These are phyloP conservation scores for Tetrahymena borealis DNA, from an alignment of 73 alveolate species.

Conservation along the genomic window DNA sequence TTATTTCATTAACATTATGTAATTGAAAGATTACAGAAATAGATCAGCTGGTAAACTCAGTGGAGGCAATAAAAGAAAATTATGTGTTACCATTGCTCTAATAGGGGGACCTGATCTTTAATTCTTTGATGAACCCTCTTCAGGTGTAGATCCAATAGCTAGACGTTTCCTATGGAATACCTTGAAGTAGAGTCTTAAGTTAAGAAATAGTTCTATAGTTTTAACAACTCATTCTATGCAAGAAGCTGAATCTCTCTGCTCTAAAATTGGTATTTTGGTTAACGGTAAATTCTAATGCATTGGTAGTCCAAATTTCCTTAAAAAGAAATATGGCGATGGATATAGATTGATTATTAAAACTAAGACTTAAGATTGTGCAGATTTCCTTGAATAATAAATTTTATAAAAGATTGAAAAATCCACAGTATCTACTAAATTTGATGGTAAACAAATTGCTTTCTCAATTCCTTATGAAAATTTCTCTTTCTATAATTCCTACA, in stretches of 20 bases:
- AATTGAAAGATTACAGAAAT: conserved; percentile 52
- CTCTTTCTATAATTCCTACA: background rate
- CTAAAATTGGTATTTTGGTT: conserved; percentile 66
- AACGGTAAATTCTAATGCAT: conserved; percentile 74
- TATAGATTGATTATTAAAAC: conserved; percentile 67
- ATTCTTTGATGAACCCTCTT: conserved; percentile 91
- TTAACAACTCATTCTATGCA: conserved; percentile 94
- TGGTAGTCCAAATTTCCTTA: conserved; percentile 69
- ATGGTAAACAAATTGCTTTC: background rate
- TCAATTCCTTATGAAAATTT: background rate
- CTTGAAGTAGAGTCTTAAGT: conserved; percentile 44
- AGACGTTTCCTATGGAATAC: conserved; percentile 83
- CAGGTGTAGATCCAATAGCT: conserved; percentile 91
- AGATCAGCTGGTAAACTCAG: conserved; percentile 81
- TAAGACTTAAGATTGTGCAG: background rate
- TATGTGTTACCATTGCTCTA: conserved; percentile 89
- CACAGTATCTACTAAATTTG: background rate
- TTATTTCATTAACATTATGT: conserved; percentile 59
- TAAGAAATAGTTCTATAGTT: conserved; percentile 52
- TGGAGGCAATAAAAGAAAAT: conserved; percentile 96
- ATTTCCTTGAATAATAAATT: background rate
- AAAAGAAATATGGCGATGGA: conserved; percentile 71
- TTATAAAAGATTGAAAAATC: background rate
- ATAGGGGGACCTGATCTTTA: conserved; percentile 84
- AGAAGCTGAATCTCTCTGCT: conserved; percentile 90